Base-by-base conservation (phyloP, 371 early-diverging fungal species). In the Mortierella sp. region DNA sequence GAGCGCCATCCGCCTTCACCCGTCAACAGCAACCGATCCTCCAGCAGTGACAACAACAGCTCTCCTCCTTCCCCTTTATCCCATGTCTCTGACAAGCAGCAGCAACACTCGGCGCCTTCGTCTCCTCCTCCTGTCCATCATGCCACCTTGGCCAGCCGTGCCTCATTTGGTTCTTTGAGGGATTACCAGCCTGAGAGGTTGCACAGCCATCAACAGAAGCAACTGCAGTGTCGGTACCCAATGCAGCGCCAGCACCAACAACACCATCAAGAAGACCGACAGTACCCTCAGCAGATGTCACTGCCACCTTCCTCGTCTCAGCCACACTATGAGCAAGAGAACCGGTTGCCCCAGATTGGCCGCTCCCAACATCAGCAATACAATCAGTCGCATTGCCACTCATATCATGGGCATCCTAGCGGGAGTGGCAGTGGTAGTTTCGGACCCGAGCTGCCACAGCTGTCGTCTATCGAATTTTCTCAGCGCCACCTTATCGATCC, bases 1-100 rank as follows among this genome's bases (percentile, higher is more conserved):
- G 83, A 83, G 37, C 71, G 78, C 14, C 83, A 83, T 5, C 83
- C 83, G 22, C 83, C 75, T n/a, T 83, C 83, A 11, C 83, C 83
- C 31, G 43, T 40, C 63, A 34, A 43, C n/a, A 58, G 19, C 39
- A 34, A 4, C 34, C n/a, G n/a, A n/a, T n/a, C n/a, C n/a, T n/a
- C n/a, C n/a, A n/a, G n/a, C n/a, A n/a, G n/a, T n/a, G 58, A 34
- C 31, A 61, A 55, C 24, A 41, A 9, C 61, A 44, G 22, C 63
- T 71, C 1, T 29, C 48, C 1, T 31, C 80, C 19, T 11, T n/a
- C 69, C 11, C 39, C 55, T 22, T 50, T 70, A 48, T 31, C 52
- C 39, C 40, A 24, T 22, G n/a, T 14, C 52, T 66, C 29, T 29
- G 61, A 61, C 16, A 22, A 26, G n/a, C 24, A 41, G 13, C 37